Conservation (phyloP, 2,329 filamentous ascomycete genomes). For the Talaromyces sp. region DNA sequence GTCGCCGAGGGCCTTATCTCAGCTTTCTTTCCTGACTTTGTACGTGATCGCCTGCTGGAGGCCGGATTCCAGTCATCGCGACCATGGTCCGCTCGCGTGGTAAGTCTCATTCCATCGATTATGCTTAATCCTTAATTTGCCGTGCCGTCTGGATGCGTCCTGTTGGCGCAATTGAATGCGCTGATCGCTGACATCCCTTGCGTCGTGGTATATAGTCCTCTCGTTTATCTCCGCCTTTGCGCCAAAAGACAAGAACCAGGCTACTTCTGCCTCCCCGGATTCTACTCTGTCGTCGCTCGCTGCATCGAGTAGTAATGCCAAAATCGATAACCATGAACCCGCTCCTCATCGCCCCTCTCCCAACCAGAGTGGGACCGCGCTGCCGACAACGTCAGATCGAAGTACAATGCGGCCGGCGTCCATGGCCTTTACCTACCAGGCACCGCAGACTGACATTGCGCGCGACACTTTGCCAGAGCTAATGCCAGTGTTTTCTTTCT, state of each 20-base stretch:
- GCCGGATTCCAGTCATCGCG: conserved; percentile 4
- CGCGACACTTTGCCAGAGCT: conserved; percentile 87
- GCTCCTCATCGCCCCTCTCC: conserved; percentile 1
- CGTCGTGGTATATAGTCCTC: conserved; percentile 66
- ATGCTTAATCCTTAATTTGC: not conserved
- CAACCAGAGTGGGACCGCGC: conserved; percentile 5
- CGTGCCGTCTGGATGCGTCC: conserved; percentile 41
- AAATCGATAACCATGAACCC: conserved; percentile 3
- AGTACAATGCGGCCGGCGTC: conserved; percentile 66
- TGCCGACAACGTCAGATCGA: conserved; percentile 31
- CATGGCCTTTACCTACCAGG: conserved; percentile 79
- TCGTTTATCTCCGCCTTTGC: conserved; percentile 70
- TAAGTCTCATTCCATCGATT: conserved; percentile 16
- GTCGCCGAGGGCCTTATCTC: not conserved
- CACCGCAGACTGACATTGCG: conserved; percentile 76
- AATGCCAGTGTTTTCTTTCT: conserved; percentile 84
- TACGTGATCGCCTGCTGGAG: not conserved
- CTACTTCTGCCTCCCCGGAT: conserved; percentile 20
- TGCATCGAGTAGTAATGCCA: conserved; percentile 15
- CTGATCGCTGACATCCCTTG: conserved; percentile 80
- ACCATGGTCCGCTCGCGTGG: conserved; percentile 35
- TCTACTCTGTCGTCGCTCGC: conserved; percentile 21
- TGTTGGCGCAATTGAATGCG: conserved; percentile 39
- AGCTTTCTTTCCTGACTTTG: not conserved
- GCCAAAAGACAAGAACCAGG: conserved; percentile 32